phyloP scores from a whole-genome alignment of 306 rosid species.

The Vicia villosa region DNA sequence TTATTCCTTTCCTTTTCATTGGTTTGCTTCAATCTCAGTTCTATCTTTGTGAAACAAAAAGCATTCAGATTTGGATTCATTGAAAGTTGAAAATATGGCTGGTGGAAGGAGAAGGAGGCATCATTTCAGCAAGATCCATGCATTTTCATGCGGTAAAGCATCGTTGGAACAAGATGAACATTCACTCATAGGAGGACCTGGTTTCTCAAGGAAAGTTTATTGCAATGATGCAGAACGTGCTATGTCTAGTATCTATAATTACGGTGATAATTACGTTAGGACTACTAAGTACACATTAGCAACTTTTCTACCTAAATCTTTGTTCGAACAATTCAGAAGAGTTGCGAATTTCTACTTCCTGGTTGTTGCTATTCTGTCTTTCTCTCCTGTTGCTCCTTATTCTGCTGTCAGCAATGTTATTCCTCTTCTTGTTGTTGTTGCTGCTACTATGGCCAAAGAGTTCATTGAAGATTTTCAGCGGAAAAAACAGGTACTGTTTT shows the following conservation, averaged over 20 bases:
- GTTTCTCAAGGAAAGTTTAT: conserved; percentile 81
- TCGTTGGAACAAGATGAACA: conserved; percentile 68
- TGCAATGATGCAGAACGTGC: conserved; percentile 70
- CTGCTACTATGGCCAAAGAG: conserved; percentile 92
- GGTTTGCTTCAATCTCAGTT: background rate
- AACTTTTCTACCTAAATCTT: conserved; percentile 81
- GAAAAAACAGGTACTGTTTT: conserved; percentile 72
- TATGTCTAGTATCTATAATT: conserved; percentile 48
- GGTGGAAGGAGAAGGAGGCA: conserved; percentile 63
- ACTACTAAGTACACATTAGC: conserved; percentile 81
- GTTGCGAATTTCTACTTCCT: conserved; percentile 89
- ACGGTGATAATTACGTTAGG: conserved; percentile 77
- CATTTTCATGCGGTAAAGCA: conserved; percentile 70
- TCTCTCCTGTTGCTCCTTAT: conserved; percentile 82
- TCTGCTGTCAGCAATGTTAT: conserved; percentile 76
- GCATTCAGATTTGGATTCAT: background rate
- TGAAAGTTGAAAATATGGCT: conserved; percentile 46
- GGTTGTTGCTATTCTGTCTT: conserved; percentile 72
- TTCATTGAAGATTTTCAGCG: conserved; percentile 79
- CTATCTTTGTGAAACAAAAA: background rate
- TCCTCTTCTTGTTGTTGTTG: conserved; percentile 81
- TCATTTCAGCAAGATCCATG: conserved; percentile 83
- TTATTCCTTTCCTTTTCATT: background rate
- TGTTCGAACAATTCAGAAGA: conserved; percentile 94
- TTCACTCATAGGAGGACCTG: conserved; percentile 90